Conservation (phyloP, 202 grass and related monocot species). For the Hordeum pubiflorum region DNA sequence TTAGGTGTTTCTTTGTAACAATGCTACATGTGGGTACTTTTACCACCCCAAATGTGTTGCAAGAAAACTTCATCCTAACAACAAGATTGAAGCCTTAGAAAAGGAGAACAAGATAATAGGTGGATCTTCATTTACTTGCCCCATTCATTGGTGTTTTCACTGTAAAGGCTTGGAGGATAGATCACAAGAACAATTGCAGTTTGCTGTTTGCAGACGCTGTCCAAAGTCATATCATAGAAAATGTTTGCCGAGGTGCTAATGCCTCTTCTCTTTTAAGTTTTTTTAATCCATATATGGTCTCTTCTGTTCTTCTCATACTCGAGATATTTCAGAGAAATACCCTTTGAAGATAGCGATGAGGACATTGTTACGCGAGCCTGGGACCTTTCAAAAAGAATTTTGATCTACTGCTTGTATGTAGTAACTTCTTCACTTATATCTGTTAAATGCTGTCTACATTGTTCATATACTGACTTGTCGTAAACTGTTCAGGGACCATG, state of each 20-base stretch:
- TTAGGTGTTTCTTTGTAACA: slow-evolving; percentile 72
- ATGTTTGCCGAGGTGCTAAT: slow-evolving; percentile 75
- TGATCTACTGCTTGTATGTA: slow-evolving; percentile 75
- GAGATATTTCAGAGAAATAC: slow-evolving; percentile 43
- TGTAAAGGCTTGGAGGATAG: slow-evolving; percentile 75
- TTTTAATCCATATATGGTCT: slow-evolving; percentile 4
- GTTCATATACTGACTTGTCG: slow-evolving; percentile 9
- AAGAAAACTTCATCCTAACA: slow-evolving; percentile 37
- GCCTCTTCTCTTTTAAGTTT: background rate
- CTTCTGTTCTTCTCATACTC: slow-evolving; percentile 15
- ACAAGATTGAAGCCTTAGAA: slow-evolving; percentile 42
- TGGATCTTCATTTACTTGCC: slow-evolving; percentile 72
- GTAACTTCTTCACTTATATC: slow-evolving; percentile 3
- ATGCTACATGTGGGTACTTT: slow-evolving; percentile 91
- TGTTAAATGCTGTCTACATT: slow-evolving; percentile 8
- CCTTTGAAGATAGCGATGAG: slow-evolving; percentile 44
- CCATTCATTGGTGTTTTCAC: slow-evolving; percentile 60
- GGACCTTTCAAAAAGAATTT: slow-evolving; percentile 59
- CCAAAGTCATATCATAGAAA: slow-evolving; percentile 83
- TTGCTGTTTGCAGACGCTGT: slow-evolving; percentile 88
- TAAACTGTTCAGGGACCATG: slow-evolving; percentile 60
- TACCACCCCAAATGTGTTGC: slow-evolving; percentile 92
- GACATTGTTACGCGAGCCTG: slow-evolving; percentile 47
- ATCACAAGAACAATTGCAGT: slow-evolving; percentile 49
- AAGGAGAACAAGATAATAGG: slow-evolving; percentile 46